These are phyloP conservation scores for Yamadazyma nakazawae DNA, from an alignment of 805 yeast genomes.

Conservation along the genomic window DNA sequence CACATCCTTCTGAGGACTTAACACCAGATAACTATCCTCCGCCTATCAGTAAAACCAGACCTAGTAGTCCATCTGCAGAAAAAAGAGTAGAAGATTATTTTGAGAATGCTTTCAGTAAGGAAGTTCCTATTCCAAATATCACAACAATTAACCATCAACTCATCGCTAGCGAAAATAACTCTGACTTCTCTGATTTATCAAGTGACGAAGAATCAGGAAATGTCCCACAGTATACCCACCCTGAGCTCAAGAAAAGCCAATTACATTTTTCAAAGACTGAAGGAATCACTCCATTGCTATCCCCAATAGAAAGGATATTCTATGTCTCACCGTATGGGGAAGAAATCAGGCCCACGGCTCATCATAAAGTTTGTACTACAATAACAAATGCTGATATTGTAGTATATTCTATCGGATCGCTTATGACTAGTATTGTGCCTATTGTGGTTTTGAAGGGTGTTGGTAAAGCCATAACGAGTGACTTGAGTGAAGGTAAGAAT, in stretches of 20 bases:
- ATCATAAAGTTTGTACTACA: slow-evolving; percentile 53
- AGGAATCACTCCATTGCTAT: slow-evolving; percentile 55
- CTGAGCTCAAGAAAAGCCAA: slow-evolving; percentile 72
- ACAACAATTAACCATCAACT: slow-evolving; percentile 8
- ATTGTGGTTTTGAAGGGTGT: slow-evolving; percentile 70
- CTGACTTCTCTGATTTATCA: slow-evolving; percentile 19
- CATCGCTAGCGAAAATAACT: background rate
- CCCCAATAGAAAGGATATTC: slow-evolving; percentile 70
- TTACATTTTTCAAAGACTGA: slow-evolving; percentile 64
- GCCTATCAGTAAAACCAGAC: slow-evolving; percentile 22
- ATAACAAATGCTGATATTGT: slow-evolving; percentile 52
- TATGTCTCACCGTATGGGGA: slow-evolving; percentile 87
- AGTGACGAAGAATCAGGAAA: slow-evolving; percentile 54
- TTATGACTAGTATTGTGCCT: slow-evolving; percentile 86
- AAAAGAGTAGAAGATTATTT: slow-evolving; percentile 7
- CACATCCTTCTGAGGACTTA: slow-evolving; percentile 63
- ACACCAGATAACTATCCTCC: slow-evolving; percentile 21
- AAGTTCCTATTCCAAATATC: slow-evolving; percentile 2
- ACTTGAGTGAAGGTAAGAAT: slow-evolving; percentile 4
- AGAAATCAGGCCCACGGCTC: slow-evolving; percentile 76
- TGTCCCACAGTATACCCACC: slow-evolving; percentile 70
- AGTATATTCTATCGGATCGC: slow-evolving; percentile 79
- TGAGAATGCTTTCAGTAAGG: background rate
- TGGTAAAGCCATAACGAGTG: slow-evolving; percentile 54
- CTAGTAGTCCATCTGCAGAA: slow-evolving; percentile 20